phyloP scores from a whole-genome alignment of 2,329 filamentous ascomycete species.

The Rhinocladiella similis region DNA sequence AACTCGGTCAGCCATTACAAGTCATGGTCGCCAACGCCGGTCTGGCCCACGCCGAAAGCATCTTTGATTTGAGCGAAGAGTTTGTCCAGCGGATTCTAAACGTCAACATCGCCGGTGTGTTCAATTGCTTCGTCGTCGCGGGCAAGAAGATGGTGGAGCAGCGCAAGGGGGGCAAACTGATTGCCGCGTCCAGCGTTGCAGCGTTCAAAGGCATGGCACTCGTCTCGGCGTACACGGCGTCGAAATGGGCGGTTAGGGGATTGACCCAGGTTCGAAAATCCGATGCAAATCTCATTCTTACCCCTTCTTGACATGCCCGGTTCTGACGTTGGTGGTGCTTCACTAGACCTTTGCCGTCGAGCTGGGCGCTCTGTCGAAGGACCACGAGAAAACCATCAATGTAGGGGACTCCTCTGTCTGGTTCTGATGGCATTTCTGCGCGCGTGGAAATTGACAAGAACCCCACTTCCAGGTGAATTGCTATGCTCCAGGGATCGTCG shows the following conservation, averaged over 20 bases:
- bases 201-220: slow-evolving; percentile 57
- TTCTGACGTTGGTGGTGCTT: too few species aligned
- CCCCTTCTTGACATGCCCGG: too few species aligned
- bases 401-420: too few species aligned
- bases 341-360: slow-evolving; percentile 17
- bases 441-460: too few species aligned
- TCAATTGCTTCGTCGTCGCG: slow-evolving; percentile 63
- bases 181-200: slow-evolving; percentile 49
- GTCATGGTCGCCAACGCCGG: slow-evolving; percentile 62
- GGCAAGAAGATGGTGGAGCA: slow-evolving; percentile 61
- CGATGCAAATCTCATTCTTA: too few species aligned
- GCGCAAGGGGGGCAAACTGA: slow-evolving; percentile 44
- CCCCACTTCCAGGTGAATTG: slow-evolving; percentile 67
- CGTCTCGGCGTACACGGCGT: slow-evolving; percentile 63
- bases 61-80: slow-evolving; percentile 57
- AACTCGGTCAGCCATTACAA: slow-evolving; percentile 49
- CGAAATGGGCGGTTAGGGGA: slow-evolving; percentile 67
- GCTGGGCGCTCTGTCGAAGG: slow-evolving; percentile 11
- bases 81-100: slow-evolving; percentile 61
- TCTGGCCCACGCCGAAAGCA: slow-evolving; percentile 56
- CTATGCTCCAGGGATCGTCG: slow-evolving; percentile 68
- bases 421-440: too few species aligned
- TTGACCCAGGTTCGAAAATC: slow-evolving; percentile 57
- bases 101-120: slow-evolving; percentile 66
- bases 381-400: slow-evolving; percentile 14